These are phyloP conservation scores for Phylloporus scabripes DNA, from an alignment of 768 basidiomycete species.

Conservation along the genomic window DNA sequence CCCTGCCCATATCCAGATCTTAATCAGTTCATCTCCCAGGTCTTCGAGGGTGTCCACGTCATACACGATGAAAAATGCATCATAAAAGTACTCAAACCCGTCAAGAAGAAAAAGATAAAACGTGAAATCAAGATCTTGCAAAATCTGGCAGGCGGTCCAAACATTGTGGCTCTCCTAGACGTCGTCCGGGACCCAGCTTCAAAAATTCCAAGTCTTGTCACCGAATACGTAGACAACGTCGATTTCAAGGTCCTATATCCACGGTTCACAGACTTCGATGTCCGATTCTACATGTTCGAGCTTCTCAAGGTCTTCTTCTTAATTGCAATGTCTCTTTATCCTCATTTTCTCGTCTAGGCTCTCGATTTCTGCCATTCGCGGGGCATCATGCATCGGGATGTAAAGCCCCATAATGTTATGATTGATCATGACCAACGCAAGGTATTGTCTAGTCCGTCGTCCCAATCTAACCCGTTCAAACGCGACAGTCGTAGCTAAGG, in stretches of 20 bases:
- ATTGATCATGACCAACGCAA: constrained; percentile 97
- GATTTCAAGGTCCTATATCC: constrained; percentile 97
- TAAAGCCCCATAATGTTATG: constrained; percentile 99
- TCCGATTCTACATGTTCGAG: constrained; percentile 95
- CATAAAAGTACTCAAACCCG: constrained; percentile 97
- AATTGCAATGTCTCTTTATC: constrained; percentile 1
- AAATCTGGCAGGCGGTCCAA: constrained; percentile 93
- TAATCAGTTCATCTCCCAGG: constrained; percentile 38
- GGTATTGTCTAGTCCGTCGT: constrained; percentile 37
- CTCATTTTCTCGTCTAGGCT: constrained; percentile 45
- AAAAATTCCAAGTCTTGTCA: constrained; percentile 94
- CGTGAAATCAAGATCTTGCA: constrained; percentile 98
- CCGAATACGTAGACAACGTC: constrained; percentile 97
- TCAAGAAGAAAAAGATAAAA: constrained; percentile 99
- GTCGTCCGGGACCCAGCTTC: constrained; percentile 94
- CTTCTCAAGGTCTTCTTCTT: constrained; percentile 66
- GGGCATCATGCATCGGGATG: constrained; percentile 98
- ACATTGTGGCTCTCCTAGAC: constrained; percentile 88
- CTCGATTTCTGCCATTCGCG: constrained; percentile 98
- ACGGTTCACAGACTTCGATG: constrained; percentile 92
- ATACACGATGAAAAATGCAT: constrained; percentile 92
- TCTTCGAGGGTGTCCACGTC: constrained; percentile 91
- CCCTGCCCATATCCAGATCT: constrained; percentile 10
- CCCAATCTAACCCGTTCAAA: constrained; percentile 12
- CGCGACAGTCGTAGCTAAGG: constrained; percentile 54